These are phyloP conservation scores for Pulicaria dysenterica DNA, from an alignment of 129 eudicot genomes.

Conservation along the genomic window DNA sequence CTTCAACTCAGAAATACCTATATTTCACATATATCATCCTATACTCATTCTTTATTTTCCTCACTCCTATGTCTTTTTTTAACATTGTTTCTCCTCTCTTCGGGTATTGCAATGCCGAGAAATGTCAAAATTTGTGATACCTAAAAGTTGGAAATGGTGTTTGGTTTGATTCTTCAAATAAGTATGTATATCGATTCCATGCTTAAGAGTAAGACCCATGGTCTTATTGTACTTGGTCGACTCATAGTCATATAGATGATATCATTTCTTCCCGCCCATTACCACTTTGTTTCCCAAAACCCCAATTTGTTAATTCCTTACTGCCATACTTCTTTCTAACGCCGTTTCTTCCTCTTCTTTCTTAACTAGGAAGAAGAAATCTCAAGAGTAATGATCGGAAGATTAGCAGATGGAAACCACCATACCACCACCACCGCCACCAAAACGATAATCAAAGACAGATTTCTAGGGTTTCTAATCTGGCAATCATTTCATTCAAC, in stretches of 20 bases:
- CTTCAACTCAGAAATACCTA: no score
- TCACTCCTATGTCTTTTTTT: no score
- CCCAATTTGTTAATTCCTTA: neutral
- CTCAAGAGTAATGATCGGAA: slow-evolving; percentile 31
- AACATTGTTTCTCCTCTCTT: no score
- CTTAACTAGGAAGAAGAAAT: neutral
- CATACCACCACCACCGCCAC: neutral
- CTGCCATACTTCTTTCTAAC: neutral
- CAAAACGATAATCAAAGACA: slow-evolving; percentile 36
- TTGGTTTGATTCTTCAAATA: no score
- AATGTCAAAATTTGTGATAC: no score
- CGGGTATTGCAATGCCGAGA: no score
- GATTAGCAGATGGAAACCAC: slow-evolving; percentile 9
- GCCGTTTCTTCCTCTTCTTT: neutral
- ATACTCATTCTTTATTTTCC: no score
- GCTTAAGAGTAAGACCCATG: no score
- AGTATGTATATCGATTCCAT: no score
- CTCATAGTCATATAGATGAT: neutral
- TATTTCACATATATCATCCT: no score
- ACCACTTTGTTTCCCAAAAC: slow-evolving; percentile 18
- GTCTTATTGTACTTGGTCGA: no score
- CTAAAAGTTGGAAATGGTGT: no score
- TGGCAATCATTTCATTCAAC: slow-evolving; percentile 70
- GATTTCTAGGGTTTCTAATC: slow-evolving; percentile 71
- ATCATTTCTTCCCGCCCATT: slow-evolving; percentile 38